A percentile compares a stretch with the other conserved stretches of the same genome.
phyloP scores from a whole-genome alignment of 257 asterid genomes.

The Cordia subcordata region DNA sequence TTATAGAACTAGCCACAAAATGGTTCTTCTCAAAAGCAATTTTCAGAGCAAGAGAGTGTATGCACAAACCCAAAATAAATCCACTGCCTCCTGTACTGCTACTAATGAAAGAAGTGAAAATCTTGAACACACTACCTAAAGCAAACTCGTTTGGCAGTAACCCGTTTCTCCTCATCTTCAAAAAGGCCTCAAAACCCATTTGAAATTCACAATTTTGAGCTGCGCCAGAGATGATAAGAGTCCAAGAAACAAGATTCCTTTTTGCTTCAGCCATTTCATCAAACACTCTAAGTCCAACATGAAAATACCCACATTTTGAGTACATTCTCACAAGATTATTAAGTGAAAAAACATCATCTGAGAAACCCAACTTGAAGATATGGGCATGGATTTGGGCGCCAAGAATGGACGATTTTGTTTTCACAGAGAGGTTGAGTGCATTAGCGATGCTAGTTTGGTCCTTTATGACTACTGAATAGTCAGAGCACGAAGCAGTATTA shows the following conservation, averaged over 20 bases:
- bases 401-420: constrained; percentile 1
- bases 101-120: neutral
- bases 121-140: constrained; percentile 15
- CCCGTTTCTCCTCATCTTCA: constrained; percentile 15
- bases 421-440: constrained; percentile 9
- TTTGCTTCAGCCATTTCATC: constrained; percentile 47
- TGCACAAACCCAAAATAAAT: constrained; percentile 3
- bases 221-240: constrained; percentile 18
- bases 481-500: neutral
- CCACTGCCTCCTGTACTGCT: neutral
- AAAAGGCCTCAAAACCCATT: constrained; percentile 4
- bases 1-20: constrained; percentile 11
- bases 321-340: constrained; percentile 55
- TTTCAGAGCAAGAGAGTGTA: constrained; percentile 11
- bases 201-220: constrained; percentile 14
- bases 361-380: constrained; percentile 31
- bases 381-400: constrained; percentile 14
- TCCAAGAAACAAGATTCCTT: constrained; percentile 57
- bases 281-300: constrained; percentile 47
- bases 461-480: neutral
- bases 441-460: constrained; percentile 11
- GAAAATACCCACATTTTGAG: constrained; percentile 42
- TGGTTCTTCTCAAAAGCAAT: constrained; percentile 11
- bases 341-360: constrained; percentile 41
- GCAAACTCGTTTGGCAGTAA: constrained; percentile 18